Percentiles rank a stretch among this genome's conserved stretches.
phyloP scores from a whole-genome alignment of 768 basidiomycete genomes.

The Lyophyllum atratum region DNA sequence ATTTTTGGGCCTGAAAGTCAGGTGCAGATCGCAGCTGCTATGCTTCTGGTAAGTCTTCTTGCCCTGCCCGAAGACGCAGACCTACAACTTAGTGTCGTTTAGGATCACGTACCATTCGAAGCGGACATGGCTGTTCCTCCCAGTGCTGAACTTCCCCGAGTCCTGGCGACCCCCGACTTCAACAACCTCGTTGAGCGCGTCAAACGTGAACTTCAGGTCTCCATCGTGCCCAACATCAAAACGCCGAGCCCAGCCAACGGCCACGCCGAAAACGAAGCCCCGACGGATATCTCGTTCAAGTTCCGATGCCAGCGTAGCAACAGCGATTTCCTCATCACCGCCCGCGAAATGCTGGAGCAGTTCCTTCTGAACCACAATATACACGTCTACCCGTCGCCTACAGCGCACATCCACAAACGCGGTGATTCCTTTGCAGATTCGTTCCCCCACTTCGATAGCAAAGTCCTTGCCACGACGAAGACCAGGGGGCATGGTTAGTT shows the following conservation, averaged over 20 bases:
- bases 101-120: constrained; percentile 97
- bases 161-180: constrained; percentile 83
- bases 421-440: constrained; percentile 94
- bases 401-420: constrained; percentile 79
- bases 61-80: background rate
- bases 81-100: constrained; percentile 6
- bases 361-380: constrained; percentile 85
- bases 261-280: constrained; percentile 49
- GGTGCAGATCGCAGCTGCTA: constrained; percentile 94
- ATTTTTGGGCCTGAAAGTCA: constrained; percentile 97
- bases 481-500: constrained; percentile 61
- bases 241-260: constrained; percentile 46
- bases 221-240: constrained; percentile 82
- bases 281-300: constrained; percentile 87
- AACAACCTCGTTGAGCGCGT: constrained; percentile 83
- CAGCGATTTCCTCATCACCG: constrained; percentile 88
- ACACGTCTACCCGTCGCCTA: constrained; percentile 77
- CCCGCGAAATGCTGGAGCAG: constrained; percentile 91
- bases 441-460: constrained; percentile 96
- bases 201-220: constrained; percentile 93
- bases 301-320: constrained; percentile 95
- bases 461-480: constrained; percentile 80
- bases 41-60: constrained; percentile 72
- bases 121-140: constrained; percentile 92
- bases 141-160: constrained; percentile 71